phyloP scores from a whole-genome alignment of 192 early-diverging fungal genomes.

The Spizellomyces sp. region DNA sequence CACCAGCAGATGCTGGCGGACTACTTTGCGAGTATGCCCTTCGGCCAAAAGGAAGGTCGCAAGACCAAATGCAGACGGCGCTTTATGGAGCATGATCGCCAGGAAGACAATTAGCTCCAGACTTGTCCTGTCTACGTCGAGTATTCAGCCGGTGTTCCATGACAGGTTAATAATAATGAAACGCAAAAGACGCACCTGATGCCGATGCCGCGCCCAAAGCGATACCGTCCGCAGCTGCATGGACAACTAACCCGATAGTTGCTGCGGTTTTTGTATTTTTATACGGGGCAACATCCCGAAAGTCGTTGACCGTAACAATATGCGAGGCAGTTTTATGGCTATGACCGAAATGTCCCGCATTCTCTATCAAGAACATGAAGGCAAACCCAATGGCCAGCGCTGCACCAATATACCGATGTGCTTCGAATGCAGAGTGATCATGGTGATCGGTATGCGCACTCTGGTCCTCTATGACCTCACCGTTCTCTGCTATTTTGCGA shows the following conservation, averaged over 20 bases:
- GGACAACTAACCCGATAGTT: slow-evolving; percentile 93
- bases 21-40: slow-evolving; percentile 57
- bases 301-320: slow-evolving; percentile 33
- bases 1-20: slow-evolving; percentile 74
- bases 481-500: not conserved
- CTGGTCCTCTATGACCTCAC: not conserved
- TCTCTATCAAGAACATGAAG: slow-evolving; percentile 56
- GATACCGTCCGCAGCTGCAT: slow-evolving; percentile 93
- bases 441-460: not conserved
- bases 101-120: slow-evolving; percentile 80
- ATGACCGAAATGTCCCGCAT: slow-evolving; percentile 3
- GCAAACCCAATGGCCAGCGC: slow-evolving; percentile 81
- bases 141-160: no score
- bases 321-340: slow-evolving; percentile 12
- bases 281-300: slow-evolving; percentile 19
- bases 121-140: slow-evolving; percentile 37
- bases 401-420: slow-evolving; percentile 74
- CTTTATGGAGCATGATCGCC: slow-evolving; percentile 96
- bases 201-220: slow-evolving; percentile 88
- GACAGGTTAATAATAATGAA: no score
- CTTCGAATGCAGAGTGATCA: slow-evolving; percentile 27
- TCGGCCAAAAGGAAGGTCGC: slow-evolving; percentile 83
- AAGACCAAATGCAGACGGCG: slow-evolving; percentile 89
- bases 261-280: slow-evolving; percentile 41
- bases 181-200: slow-evolving; percentile 37